Percentiles rank a stretch among this genome's conserved stretches.
Conservation (phyloP, 2,329 filamentous ascomycete species). For the Fusarium temperatum region DNA sequence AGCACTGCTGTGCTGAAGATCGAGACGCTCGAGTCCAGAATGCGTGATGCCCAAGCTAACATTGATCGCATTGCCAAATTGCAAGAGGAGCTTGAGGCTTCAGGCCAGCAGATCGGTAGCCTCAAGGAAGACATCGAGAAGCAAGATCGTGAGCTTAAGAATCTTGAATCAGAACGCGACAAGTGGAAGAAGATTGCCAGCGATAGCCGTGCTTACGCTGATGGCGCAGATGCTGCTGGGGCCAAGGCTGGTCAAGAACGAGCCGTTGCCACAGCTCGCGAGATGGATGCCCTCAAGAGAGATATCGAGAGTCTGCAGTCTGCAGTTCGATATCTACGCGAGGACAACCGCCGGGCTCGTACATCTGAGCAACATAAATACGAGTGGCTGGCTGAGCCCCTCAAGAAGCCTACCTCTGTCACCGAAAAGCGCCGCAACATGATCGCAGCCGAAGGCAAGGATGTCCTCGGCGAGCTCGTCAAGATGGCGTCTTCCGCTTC, state of each 20-base stretch:
- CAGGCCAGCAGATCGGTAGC: slow-evolving; percentile 59
- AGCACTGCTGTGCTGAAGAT: slow-evolving; percentile 92
- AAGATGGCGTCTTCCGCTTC: slow-evolving; percentile 65
- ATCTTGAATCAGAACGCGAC: slow-evolving; percentile 71
- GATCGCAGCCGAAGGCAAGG: slow-evolving; percentile 68
- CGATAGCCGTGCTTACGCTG: slow-evolving; percentile 66
- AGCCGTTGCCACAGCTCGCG: slow-evolving; percentile 74
- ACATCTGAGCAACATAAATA: slow-evolving; percentile 63
- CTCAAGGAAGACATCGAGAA: slow-evolving; percentile 72
- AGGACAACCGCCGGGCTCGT: slow-evolving; percentile 72
- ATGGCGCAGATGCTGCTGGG: slow-evolving; percentile 59
- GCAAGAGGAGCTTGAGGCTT: slow-evolving; percentile 66
- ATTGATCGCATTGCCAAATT: slow-evolving; percentile 73
- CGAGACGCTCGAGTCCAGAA: slow-evolving; percentile 87
- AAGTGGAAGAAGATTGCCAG: slow-evolving; percentile 77
- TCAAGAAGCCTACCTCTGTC: slow-evolving; percentile 56
- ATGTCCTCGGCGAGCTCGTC: slow-evolving; percentile 71
- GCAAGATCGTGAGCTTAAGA: slow-evolving; percentile 72
- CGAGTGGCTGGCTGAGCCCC: slow-evolving; percentile 70
- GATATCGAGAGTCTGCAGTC: slow-evolving; percentile 73
- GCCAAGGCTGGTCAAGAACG: slow-evolving; percentile 70
- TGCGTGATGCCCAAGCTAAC: slow-evolving; percentile 84
- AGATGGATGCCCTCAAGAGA: slow-evolving; percentile 76
- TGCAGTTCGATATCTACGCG: slow-evolving; percentile 72
- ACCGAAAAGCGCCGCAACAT: slow-evolving; percentile 60